Percentiles rank a stretch among this genome's conserved stretches.
Evolutionary conservation across 2,329 filamentous ascomycete genomes (phyloP).

Genomic region (Alternaria brassicae): DNA sequence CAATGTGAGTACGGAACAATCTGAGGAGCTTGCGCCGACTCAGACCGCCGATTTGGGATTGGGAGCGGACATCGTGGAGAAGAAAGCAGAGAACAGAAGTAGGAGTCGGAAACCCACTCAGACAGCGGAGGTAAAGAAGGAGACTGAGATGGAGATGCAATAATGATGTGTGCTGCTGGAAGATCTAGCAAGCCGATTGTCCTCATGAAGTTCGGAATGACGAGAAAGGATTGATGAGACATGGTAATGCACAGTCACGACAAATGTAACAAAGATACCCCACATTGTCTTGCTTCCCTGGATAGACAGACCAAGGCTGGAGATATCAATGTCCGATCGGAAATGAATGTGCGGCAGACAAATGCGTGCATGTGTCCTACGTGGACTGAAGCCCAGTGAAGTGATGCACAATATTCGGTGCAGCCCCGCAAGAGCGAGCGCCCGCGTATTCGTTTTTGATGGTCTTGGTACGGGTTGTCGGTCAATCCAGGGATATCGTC

Average conservation of each 20-base stretch:
- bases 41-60: constrained; percentile 1
- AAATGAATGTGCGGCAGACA: no score
- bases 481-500: no score
- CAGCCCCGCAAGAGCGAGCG: no score
- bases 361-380: no score
- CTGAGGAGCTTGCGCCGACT: background rate
- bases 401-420: no score
- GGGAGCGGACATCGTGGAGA: constrained; percentile 15
- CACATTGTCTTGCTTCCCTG: no score
- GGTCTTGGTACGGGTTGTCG: no score
- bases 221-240: background rate
- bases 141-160: constrained; percentile 49
- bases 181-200: background rate
- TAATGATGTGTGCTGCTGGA: constrained; percentile 9
- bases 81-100: constrained; percentile 22
- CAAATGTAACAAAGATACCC: constrained; percentile 15
- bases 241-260: background rate
- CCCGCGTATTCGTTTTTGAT: no score
- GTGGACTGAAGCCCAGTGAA: no score
- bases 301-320: no score
- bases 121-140: constrained; percentile 27
- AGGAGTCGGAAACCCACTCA: constrained; percentile 29
- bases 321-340: no score
- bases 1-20: background rate
- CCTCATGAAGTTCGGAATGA: background rate